Conservation (phyloP, 192 early-diverging fungal genomes). For the Mortierella claussenii region DNA sequence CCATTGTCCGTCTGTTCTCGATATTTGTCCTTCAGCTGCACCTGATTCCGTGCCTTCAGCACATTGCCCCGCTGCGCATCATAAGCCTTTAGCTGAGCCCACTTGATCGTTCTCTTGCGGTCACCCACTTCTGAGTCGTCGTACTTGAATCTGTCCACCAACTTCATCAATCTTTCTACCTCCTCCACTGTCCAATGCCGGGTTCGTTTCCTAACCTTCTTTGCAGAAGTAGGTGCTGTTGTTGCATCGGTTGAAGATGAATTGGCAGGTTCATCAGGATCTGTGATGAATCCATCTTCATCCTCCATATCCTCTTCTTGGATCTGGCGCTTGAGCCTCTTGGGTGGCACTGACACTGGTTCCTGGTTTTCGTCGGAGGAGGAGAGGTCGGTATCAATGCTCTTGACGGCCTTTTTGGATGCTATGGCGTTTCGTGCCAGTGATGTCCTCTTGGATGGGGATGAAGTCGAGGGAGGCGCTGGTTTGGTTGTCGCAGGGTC, state of each 20-base stretch:
- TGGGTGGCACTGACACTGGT: too few relatives aligned
- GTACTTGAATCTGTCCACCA: constrained; percentile 27
- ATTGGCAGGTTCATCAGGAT: neutral
- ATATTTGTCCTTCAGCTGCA: constrained; percentile 49
- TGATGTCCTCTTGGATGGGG: too few relatives aligned
- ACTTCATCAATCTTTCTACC: constrained; percentile 4
- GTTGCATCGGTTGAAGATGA: neutral
- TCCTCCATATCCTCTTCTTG: neutral
- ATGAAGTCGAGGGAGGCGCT: too few relatives aligned
- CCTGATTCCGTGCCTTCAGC: constrained; percentile 14
- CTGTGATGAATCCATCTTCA: constrained; percentile 12
- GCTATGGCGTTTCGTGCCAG: too few relatives aligned
- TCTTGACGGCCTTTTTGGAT: too few relatives aligned
- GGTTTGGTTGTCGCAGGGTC: too few relatives aligned
- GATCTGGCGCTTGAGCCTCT: neutral
- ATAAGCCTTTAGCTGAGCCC: constrained; percentile 28
- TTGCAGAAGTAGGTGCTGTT: neutral
- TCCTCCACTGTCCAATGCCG: constrained; percentile 23
- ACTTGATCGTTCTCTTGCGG: constrained; percentile 11
- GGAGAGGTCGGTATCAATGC: neutral
- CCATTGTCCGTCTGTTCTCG: constrained; percentile 29
- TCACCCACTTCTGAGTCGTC: neutral
- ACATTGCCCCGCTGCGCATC: constrained; percentile 24
- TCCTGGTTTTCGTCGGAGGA: too few relatives aligned
- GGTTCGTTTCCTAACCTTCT: neutral